These are phyloP conservation scores for Elsinoe australis DNA, from an alignment of 2,329 filamentous ascomycete species.

Conservation along the genomic window DNA sequence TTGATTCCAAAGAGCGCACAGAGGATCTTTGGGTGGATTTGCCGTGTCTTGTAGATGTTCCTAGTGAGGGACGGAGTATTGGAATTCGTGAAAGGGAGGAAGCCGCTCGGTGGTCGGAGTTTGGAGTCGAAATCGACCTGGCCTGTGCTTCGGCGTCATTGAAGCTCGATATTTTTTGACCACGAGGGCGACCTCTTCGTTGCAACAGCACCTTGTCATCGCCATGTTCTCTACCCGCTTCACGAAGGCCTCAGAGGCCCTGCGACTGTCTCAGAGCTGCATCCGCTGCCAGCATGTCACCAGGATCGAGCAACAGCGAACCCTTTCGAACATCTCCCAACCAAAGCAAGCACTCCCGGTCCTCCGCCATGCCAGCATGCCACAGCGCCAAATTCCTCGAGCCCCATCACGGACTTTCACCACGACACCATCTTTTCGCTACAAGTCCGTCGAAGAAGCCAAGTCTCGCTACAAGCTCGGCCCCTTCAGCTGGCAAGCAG, in stretches of 20 bases:
- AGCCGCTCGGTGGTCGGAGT: no score
- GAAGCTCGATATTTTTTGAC: conserved; percentile 16
- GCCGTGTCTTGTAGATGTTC: no score
- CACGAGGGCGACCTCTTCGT: not conserved
- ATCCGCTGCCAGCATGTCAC: not conserved
- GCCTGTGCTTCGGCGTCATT: conserved; percentile 15
- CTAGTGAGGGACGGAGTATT: no score
- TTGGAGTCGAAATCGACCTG: no score
- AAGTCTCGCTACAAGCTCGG: conserved; percentile 40
- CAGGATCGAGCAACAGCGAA: not conserved
- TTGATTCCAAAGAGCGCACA: no score
- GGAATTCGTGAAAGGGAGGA: no score
- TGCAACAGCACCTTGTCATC: no score
- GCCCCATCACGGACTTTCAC: conserved; percentile 21
- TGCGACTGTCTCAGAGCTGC: conserved; percentile 1
- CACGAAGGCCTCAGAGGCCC: not conserved
- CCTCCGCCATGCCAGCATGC: not conserved
- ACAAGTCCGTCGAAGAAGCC: conserved; percentile 40
- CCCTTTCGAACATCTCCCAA: not conserved
- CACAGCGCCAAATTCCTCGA: not conserved
- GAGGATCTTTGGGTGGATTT: no score
- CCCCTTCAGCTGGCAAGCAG: conserved; percentile 90
- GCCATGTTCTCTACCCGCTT: not conserved
- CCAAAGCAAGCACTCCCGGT: not conserved
- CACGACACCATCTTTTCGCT: conserved; percentile 22